Percentiles rank a stretch among this genome's conserved stretches.
phyloP scores from a whole-genome alignment of 1,139 yeast genomes.

The Blastobotrys capitulatus region DNA sequence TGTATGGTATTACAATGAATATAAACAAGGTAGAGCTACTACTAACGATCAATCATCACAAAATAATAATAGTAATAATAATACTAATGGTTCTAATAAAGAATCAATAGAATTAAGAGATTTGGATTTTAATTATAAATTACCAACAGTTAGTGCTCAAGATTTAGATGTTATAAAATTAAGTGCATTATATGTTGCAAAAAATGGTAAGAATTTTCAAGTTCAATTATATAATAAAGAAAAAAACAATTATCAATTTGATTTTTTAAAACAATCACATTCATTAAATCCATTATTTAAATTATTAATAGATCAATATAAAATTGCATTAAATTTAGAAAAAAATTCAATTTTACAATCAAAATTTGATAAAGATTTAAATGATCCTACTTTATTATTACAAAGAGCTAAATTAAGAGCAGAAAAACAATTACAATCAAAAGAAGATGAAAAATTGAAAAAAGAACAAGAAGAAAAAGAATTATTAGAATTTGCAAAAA shows the following conservation, averaged over 20 bases:
- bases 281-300: constrained; percentile 53
- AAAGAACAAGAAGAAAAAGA: constrained; percentile 37
- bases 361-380: constrained; percentile 22
- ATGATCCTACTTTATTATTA: constrained; percentile 38
- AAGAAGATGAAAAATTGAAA: constrained; percentile 30
- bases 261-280: constrained; percentile 58
- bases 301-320: constrained; percentile 54
- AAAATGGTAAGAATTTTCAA: constrained; percentile 47
- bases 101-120: constrained; percentile 28
- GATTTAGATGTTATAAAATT: constrained; percentile 68
- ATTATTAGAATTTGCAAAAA: constrained; percentile 58
- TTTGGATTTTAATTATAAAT: constrained; percentile 43
- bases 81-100: not conserved
- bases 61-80: not conserved
- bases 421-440: constrained; percentile 42
- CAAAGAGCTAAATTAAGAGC: constrained; percentile 54
- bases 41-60: constrained; percentile 12
- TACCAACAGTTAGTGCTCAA: constrained; percentile 53
- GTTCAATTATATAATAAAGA: constrained; percentile 38
- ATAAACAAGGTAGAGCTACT: constrained; percentile 23
- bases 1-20: constrained; percentile 35
- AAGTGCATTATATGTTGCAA: constrained; percentile 63
- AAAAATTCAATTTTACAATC: constrained; percentile 18
- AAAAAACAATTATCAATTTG: constrained; percentile 53
- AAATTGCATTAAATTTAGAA: constrained; percentile 33